These are phyloP conservation scores for Stephanocyclus meneghinianus DNA, from an alignment of 352 stramenopile species.

Conservation along the genomic window DNA sequence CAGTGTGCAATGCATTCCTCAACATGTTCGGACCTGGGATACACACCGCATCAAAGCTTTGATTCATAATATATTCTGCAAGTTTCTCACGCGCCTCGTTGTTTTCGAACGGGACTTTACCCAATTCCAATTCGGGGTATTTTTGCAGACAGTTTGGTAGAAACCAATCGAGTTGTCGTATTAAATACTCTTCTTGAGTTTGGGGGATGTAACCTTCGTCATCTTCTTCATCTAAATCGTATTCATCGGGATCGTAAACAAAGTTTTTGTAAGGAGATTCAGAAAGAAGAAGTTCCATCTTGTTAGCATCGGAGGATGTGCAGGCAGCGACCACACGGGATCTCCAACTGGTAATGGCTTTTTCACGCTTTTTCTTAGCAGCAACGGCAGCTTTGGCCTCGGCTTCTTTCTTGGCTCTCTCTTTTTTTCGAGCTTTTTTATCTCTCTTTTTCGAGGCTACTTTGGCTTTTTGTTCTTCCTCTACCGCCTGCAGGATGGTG, in stretches of 20 bases:
- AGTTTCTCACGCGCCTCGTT: constrained; percentile 46
- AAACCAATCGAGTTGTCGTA: constrained; percentile 70
- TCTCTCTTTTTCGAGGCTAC: constrained; percentile 69
- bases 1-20: constrained; percentile 45
- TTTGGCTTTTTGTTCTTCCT: constrained; percentile 56
- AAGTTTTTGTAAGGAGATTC: constrained; percentile 65
- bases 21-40: constrained; percentile 23
- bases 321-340: constrained; percentile 67
- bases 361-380: constrained; percentile 71
- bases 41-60: constrained; percentile 44
- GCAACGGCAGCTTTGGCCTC: constrained; percentile 69
- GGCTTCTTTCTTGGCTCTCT: constrained; percentile 67
- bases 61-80: constrained; percentile 39
- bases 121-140: constrained; percentile 37
- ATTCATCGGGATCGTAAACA: constrained; percentile 20
- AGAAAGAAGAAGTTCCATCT: constrained; percentile 66
- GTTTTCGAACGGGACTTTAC: constrained; percentile 20
- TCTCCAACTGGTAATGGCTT: constrained; percentile 67
- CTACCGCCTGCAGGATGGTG: constrained; percentile 30
- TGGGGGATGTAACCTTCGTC: constrained; percentile 13
- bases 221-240: constrained; percentile 24
- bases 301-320: constrained; percentile 52
- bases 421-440: constrained; percentile 74
- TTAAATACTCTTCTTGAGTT: constrained; percentile 42
- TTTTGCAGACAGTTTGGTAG: constrained; percentile 71